Percentiles rank a stretch among this genome's conserved stretches.
These are phyloP conservation scores for Trichoderma lentiforme DNA, from an alignment of 2,329 filamentous ascomycete species.

Conservation along the genomic window DNA sequence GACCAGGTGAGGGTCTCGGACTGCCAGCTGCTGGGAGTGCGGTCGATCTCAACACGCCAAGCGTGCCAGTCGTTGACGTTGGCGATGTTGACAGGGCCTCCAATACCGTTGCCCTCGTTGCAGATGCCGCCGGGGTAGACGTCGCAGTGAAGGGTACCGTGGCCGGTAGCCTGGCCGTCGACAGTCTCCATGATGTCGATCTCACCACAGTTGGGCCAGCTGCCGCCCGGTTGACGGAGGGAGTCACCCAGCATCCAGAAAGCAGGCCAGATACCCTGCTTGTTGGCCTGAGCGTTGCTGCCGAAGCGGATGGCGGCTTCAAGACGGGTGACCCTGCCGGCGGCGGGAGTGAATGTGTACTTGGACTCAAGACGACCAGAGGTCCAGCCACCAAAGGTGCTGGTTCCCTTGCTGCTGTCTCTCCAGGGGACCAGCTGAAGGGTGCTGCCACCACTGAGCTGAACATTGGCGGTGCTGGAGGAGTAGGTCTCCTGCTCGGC, in stretches of 20 bases:
- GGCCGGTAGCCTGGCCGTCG: conserved; percentile 45
- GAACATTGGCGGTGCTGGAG: conserved; percentile 44
- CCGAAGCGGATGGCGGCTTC: conserved; percentile 49
- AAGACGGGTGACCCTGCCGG: conserved; percentile 45
- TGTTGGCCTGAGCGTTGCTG: conserved; percentile 36
- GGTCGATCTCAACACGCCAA: conserved; percentile 50
- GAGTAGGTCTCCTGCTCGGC: conserved; percentile 52
- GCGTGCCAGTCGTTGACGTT: conserved; percentile 43
- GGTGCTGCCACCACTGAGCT: conserved; percentile 48
- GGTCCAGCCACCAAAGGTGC: conserved; percentile 44
- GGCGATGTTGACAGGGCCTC: conserved; percentile 34
- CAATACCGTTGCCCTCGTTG: conserved; percentile 47
- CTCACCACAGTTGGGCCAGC: conserved; percentile 55
- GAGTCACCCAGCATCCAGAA: conserved; percentile 56
- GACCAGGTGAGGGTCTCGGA: conserved; percentile 52
- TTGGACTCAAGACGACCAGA: conserved; percentile 53
- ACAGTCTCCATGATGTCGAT: conserved; percentile 57
- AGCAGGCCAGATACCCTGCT: conserved; percentile 57
- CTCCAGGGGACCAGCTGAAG: conserved; percentile 50
- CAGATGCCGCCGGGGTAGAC: conserved; percentile 44
- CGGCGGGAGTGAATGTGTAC: conserved; percentile 43
- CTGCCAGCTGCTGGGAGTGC: conserved; percentile 42
- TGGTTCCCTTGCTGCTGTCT: conserved; percentile 24
- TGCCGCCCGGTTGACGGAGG: conserved; percentile 41
- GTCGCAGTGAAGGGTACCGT: conserved; percentile 54